These are phyloP conservation scores for Linanthus parryae DNA, from an alignment of 148 eudicot species.

Conservation along the genomic window DNA sequence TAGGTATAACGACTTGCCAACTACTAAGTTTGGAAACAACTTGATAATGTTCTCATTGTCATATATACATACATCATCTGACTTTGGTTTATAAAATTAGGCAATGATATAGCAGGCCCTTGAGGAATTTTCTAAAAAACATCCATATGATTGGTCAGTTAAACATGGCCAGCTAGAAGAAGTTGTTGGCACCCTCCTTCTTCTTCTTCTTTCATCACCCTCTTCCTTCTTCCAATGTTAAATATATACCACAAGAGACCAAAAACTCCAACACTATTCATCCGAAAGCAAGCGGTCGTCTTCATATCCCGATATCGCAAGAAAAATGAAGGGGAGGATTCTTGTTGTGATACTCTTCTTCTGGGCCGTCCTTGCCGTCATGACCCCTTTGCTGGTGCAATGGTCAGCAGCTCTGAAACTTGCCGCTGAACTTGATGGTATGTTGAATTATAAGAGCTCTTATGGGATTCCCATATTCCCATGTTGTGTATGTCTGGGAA, in stretches of 20 bases:
- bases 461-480: no score
- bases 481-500: no score
- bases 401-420: slow-evolving; percentile 26
- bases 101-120: background rate
- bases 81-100: background rate
- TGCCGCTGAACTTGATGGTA: slow-evolving; percentile 12
- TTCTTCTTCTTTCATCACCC: slow-evolving; percentile 6
- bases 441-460: no score
- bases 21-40: no score
- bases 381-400: slow-evolving; percentile 34
- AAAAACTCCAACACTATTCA: background rate
- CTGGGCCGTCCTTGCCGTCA: slow-evolving; percentile 31
- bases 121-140: background rate
- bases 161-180: slow-evolving; percentile 22
- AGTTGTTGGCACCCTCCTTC: no score
- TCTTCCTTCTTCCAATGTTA: slow-evolving; percentile 6
- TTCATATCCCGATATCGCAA: no score
- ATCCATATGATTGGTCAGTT: background rate
- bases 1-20: no score
- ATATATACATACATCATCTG: no score
- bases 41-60: no score
- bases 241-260: background rate
- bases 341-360: slow-evolving; percentile 19
- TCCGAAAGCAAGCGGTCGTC: background rate
- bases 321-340: slow-evolving; percentile 28